Base-by-base conservation (phyloP, 345 rosid genomes). In the Euclidium syriacum region DNA sequence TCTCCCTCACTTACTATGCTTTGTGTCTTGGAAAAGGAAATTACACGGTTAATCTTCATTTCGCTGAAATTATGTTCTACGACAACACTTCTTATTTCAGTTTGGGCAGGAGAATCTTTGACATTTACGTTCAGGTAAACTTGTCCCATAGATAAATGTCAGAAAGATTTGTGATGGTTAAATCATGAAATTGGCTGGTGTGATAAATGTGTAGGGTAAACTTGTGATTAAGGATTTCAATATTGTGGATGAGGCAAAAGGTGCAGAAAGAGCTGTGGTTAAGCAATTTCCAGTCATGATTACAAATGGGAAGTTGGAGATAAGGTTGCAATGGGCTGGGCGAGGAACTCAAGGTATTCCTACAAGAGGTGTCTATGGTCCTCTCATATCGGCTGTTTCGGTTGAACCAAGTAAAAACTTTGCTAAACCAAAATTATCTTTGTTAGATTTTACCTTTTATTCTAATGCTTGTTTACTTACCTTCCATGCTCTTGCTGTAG, bases 31-130 rank as follows among this genome's bases (percentile, higher is more conserved):
- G 49, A 69, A 17, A 73, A 24, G 81, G 86, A 30, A 81, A 57
- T 29, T 87, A 87, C 67, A 77, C 70, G 0, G 85, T 90, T 34
- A 83, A 71, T 52, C 97, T 90, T 58, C 95, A 90, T 67, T 90
- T 90, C 52, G 88, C 88, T 16, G 95, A 90, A 74, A 85, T 81
- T 22, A 58, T 70, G 75, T 81, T 85, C 79, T 62, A 32, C 2
- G 51, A 65, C 34, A 72, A 76, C 49, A 58, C 60, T 33, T 64
- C 73, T 2, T 83, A 52, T 52, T 1, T 0, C 10, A 81, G 77
- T 68, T 62, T 80, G n/a, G 95, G 97, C 23, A 83, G 78, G 72
- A 75, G 86, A 24, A 49, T 77, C 26, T 90, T 86, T 35, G 81
- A 90, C 75, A 78, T 86, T 56, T 83, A 81, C 49, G 46, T 86